Conservation (phyloP, 768 basidiomycete species). For the Mycena maculata region DNA sequence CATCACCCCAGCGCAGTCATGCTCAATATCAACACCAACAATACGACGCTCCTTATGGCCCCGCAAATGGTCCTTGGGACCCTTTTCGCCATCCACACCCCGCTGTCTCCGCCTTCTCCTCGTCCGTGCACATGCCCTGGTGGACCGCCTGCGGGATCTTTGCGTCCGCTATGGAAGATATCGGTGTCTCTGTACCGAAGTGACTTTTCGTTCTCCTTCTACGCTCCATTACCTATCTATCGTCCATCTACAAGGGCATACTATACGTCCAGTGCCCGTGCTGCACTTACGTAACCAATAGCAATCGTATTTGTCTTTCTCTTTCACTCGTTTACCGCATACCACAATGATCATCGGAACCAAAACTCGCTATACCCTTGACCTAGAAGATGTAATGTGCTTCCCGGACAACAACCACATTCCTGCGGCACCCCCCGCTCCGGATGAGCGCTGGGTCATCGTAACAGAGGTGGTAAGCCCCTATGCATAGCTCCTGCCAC, state of each 20-base stretch:
- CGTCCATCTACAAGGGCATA: too few species aligned
- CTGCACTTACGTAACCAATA: too few species aligned
- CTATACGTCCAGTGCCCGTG: too few species aligned
- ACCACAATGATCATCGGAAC: not conserved
- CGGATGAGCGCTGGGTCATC: slow-evolving; percentile 28
- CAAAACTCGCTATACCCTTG: slow-evolving; percentile 15
- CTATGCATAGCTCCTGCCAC: not conserved
- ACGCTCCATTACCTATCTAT: not conserved
- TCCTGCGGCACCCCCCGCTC: slow-evolving; percentile 12
- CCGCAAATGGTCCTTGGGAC: not conserved
- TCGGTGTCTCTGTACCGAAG: not conserved
- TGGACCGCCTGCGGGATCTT: slow-evolving; percentile 8
- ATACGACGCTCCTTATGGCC: not conserved
- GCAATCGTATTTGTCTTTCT: too few species aligned
- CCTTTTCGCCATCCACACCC: not conserved
- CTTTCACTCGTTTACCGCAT: too few species aligned
- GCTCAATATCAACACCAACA: too few species aligned
- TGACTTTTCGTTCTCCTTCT: not conserved
- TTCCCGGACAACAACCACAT: slow-evolving; percentile 25
- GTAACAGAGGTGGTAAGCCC: slow-evolving; percentile 22
- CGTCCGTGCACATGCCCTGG: not conserved
- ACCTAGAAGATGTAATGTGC: slow-evolving; percentile 16
- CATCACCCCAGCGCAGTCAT: too few species aligned
- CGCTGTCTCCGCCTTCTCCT: not conserved
- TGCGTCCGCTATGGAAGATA: slow-evolving; percentile 2